Evolutionary conservation across 169 alveolate species (phyloP).

Genomic region (Cystoisospora suis): DNA sequence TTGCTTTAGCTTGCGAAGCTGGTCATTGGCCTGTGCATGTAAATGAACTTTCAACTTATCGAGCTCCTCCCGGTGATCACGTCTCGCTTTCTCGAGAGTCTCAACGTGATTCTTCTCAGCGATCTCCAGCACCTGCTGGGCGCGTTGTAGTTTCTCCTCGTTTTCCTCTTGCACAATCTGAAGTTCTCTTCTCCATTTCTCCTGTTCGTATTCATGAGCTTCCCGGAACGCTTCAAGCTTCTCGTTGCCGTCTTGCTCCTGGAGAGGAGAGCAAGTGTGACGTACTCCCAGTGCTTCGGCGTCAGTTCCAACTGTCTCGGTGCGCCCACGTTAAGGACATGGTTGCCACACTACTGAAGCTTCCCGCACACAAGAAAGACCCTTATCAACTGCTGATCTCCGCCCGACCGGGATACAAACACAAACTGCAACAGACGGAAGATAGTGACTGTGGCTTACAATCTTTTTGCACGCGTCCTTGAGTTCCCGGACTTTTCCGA

Average conservation of each 20-base stretch:
- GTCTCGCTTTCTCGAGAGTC: not conserved
- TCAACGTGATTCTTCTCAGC: slow-evolving; percentile 5
- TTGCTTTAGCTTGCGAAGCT: not conserved
- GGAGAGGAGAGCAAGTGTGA: not conserved
- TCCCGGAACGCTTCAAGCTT: not conserved
- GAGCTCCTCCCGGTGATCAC: not conserved
- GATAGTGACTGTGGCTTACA: not conserved
- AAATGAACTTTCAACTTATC: not conserved
- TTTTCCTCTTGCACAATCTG: not conserved
- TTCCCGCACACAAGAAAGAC: too few species aligned
- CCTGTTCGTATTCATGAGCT: not conserved
- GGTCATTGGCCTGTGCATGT: not conserved
- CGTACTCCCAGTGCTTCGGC: too few species aligned
- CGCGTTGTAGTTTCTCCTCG: not conserved
- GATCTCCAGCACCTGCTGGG: not conserved
- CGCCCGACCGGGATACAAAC: too few species aligned
- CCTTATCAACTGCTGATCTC: too few species aligned
- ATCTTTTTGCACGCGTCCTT: not conserved
- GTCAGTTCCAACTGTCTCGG: too few species aligned
- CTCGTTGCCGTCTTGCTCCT: not conserved
- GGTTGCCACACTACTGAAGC: too few species aligned
- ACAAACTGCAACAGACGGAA: too few species aligned
- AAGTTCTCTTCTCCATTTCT: not conserved
- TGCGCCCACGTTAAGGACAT: too few species aligned
- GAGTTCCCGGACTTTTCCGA: not conserved